Percentiles rank a stretch among this genome's conserved stretches.
Evolutionary conservation across 306 rosid genomes (phyloP).

Genomic region (Benincasa hispida): DNA sequence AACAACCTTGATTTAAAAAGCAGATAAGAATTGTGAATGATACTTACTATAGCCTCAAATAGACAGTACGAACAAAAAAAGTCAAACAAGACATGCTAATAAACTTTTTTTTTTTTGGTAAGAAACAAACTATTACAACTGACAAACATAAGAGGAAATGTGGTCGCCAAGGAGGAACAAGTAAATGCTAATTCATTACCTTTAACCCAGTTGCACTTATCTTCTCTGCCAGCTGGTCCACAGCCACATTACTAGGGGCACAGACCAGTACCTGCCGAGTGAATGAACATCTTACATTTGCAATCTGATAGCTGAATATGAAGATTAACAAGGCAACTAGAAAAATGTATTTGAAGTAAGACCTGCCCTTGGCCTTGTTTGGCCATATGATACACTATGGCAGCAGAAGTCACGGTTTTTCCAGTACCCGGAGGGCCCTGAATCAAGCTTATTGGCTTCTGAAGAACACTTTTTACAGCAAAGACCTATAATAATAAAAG

Average conservation of each 20-base stretch:
- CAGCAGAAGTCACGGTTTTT: slow-evolving; percentile 97
- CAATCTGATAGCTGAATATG: background rate
- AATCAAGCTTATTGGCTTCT: slow-evolving; percentile 98
- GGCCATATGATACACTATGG: slow-evolving; percentile 99
- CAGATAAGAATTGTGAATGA: background rate
- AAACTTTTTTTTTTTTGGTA: background rate
- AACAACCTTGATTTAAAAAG: slow-evolving; percentile 52
- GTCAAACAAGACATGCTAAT: background rate
- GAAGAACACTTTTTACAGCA: slow-evolving; percentile 98
- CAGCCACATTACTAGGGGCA: slow-evolving; percentile 98
- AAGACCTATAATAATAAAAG: slow-evolving; percentile 40
- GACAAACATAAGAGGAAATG: background rate
- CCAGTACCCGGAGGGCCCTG: slow-evolving; percentile 99
- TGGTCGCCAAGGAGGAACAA: background rate
- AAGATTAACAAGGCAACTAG: background rate
- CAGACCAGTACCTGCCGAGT: slow-evolving; percentile 82
- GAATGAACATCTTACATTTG: background rate
- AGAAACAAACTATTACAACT: background rate
- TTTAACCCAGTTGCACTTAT: slow-evolving; percentile 96
- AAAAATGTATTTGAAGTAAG: background rate
- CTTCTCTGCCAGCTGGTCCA: slow-evolving; percentile 94
- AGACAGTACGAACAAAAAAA: background rate
- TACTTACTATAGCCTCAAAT: background rate
- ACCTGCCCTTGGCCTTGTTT: slow-evolving; percentile 99
- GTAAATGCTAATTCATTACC: slow-evolving; percentile 31